These are phyloP conservation scores for Bauhinia variegata DNA, from an alignment of 306 rosid species.

Conservation along the genomic window DNA sequence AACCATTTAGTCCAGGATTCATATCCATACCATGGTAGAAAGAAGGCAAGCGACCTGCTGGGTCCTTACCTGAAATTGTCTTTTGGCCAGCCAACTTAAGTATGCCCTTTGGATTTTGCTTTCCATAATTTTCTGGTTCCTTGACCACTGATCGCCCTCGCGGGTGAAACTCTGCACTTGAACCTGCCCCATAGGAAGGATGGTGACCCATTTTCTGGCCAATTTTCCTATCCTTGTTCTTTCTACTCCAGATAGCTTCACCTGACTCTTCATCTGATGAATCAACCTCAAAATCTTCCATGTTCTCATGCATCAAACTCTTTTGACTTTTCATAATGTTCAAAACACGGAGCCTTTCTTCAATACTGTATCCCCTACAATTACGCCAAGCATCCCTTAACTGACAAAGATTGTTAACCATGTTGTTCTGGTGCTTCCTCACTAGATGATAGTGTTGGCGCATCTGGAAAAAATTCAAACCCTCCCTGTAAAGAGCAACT, in stretches of 20 bases:
- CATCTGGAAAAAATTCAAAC: conserved; percentile 75
- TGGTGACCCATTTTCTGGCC: conserved; percentile 48
- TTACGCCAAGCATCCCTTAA: conserved; percentile 93
- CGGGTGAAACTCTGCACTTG: conserved; percentile 53
- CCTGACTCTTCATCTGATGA: conserved; percentile 77
- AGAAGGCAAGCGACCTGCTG: conserved; percentile 44
- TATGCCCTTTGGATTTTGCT: conserved; percentile 73
- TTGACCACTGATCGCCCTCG: conserved; percentile 40
- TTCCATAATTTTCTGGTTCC: conserved; percentile 62
- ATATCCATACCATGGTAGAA: too few species aligned
- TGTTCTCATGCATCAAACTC: conserved; percentile 88
- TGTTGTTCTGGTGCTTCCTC: conserved; percentile 87
- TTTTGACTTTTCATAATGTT: conserved; percentile 82
- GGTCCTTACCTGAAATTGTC: conserved; percentile 54
- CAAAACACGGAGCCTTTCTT: conserved; percentile 85
- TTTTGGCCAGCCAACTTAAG: conserved; percentile 72
- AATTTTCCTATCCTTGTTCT: conserved; percentile 61
- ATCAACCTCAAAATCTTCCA: conserved; percentile 66
- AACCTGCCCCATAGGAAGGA: conserved; percentile 54
- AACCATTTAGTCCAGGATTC: conserved; percentile 60
- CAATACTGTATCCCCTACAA: conserved; percentile 89
- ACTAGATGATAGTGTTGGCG: conserved; percentile 82
- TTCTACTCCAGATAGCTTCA: conserved; percentile 61
- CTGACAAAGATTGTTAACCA: conserved; percentile 91
- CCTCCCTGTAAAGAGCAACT: conserved; percentile 93